Percentiles rank a stretch among this genome's conserved stretches.
phyloP scores from a whole-genome alignment of 208 protist species.

The Leishmania guyanensis region DNA sequence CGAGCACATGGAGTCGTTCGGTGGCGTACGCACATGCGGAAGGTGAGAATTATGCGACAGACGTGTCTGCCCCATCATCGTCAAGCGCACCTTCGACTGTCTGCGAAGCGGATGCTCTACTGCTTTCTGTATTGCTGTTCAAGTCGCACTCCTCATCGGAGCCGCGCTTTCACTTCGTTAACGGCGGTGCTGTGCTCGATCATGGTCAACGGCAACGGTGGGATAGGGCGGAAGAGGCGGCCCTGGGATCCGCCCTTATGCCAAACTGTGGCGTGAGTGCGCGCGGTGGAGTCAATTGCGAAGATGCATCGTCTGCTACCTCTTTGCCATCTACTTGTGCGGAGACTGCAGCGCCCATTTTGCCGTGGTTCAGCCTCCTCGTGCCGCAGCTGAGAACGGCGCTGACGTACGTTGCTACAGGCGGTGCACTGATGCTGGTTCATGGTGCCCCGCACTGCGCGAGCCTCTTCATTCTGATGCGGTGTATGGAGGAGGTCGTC shows the following conservation, averaged over 20 bases:
- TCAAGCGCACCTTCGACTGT: background rate
- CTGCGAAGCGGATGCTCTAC: background rate
- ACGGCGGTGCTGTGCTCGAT: conserved; percentile 81
- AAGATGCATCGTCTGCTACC: background rate
- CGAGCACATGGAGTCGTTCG: conserved; percentile 27
- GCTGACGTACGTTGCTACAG: conserved; percentile 41
- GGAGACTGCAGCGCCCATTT: conserved; percentile 12
- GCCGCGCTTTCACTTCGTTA: conserved; percentile 66
- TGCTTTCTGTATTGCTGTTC: background rate
- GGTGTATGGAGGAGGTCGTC: conserved; percentile 37
- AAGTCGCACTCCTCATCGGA: background rate
- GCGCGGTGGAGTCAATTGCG: background rate
- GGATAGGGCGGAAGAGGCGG: background rate
- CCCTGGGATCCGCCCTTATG: background rate
- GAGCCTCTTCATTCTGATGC: conserved; percentile 67
- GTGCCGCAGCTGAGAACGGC: conserved; percentile 70
- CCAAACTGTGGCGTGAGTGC: background rate
- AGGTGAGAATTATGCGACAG: background rate
- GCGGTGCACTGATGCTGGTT: conserved; percentile 73
- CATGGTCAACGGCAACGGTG: conserved; percentile 62
- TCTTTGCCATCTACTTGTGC: background rate
- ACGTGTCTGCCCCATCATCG: background rate
- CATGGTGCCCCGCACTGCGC: conserved; percentile 76
- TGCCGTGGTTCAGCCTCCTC: conserved; percentile 82
- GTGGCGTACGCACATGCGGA: background rate